A percentile compares a stretch with the other conserved stretches of the same genome.
Conservation (phyloP, 2,329 filamentous ascomycete species). For the Ophiostoma sp. region DNA sequence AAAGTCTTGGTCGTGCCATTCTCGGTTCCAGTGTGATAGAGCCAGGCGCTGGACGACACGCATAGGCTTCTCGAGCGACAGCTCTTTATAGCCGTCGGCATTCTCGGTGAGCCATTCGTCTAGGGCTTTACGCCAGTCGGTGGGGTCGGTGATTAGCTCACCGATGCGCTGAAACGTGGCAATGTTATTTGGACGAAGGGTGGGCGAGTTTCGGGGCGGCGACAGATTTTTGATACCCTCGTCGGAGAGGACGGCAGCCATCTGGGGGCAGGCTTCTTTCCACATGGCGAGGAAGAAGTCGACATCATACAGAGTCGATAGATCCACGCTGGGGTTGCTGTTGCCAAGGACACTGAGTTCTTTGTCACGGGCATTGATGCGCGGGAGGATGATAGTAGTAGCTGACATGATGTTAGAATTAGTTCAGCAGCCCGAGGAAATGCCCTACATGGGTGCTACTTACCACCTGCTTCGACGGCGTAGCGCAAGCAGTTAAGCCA, state of each 20-base stretch:
- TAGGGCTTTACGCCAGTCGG: constrained; percentile 26
- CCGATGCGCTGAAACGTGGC: constrained; percentile 18
- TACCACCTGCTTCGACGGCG: constrained; percentile 32
- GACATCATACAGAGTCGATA: constrained; percentile 23
- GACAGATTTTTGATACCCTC: constrained; percentile 20
- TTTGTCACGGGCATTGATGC: constrained; percentile 27
- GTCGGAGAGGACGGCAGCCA: constrained; percentile 24
- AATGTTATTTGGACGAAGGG: constrained; percentile 14
- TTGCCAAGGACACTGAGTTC: constrained; percentile 22
- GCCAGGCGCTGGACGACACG: constrained; percentile 19
- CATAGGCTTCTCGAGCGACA: constrained; percentile 22
- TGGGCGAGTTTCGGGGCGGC: constrained; percentile 1
- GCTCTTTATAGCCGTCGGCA: constrained; percentile 11
- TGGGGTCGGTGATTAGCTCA: constrained; percentile 26
- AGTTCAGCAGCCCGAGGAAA: background rate
- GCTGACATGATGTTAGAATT: constrained; percentile 11
- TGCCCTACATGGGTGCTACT: background rate
- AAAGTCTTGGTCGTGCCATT: constrained; percentile 23
- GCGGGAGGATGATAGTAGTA: constrained; percentile 27
- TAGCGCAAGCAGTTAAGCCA: constrained; percentile 37
- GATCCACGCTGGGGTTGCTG: constrained; percentile 18
- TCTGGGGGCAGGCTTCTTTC: constrained; percentile 24
- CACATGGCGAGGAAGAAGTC: constrained; percentile 24
- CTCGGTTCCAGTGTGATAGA: constrained; percentile 22
- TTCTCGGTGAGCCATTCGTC: constrained; percentile 24